Conservation (phyloP, 148 eudicot genomes). For the Chenopodium album region DNA sequence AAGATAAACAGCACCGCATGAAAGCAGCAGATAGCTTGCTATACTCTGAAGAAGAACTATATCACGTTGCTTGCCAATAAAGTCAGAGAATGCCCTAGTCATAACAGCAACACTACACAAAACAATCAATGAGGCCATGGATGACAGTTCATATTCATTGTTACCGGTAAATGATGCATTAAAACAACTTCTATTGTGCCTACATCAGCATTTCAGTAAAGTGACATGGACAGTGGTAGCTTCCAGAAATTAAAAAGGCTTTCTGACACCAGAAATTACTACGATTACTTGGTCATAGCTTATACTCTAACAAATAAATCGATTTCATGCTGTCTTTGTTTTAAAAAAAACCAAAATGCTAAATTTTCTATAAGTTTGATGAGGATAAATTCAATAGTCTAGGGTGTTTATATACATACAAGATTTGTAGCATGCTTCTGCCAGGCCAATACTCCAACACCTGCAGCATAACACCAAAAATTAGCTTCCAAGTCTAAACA, state of each 20-base stretch:
- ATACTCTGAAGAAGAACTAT: conserved; percentile 76
- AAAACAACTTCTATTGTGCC: neutral
- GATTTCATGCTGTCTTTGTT: neutral
- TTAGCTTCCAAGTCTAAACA: neutral
- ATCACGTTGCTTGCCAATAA: conserved; percentile 36
- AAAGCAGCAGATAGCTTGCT: conserved; percentile 73
- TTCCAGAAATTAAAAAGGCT: neutral
- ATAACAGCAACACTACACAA: conserved; percentile 87
- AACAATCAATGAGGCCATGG: conserved; percentile 6
- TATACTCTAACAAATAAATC: neutral
- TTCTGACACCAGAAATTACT: neutral
- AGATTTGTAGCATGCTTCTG: conserved; percentile 98
- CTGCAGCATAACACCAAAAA: conserved; percentile 40
- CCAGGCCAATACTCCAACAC: conserved; percentile 90
- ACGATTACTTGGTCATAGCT: neutral
- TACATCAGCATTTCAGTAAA: neutral
- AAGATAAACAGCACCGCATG: conserved; percentile 78
- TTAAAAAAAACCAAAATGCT: neutral
- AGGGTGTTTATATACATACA: conserved; percentile 49
- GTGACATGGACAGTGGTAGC: neutral
- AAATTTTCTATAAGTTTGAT: neutral
- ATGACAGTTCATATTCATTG: conserved; percentile 4
- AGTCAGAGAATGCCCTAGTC: conserved; percentile 87
- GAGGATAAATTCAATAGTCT: neutral
- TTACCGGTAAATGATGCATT: neutral